A percentile compares a stretch with the other conserved stretches of the same genome.
phyloP scores from a whole-genome alignment of 1,284 basidiomycete species.

The Moesziomyces globuligerus region DNA sequence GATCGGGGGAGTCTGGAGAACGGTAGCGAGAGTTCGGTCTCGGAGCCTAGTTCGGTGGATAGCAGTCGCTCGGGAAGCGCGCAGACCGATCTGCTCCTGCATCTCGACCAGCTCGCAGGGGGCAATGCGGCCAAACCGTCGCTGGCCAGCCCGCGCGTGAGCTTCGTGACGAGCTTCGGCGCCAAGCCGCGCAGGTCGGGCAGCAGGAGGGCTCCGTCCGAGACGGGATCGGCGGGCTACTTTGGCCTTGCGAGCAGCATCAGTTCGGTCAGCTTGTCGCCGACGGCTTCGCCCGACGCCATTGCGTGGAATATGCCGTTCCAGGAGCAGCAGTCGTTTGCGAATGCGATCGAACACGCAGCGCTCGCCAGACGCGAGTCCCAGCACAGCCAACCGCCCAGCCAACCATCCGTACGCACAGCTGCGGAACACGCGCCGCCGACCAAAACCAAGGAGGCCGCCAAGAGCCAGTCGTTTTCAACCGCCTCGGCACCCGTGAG shows the following conservation, averaged over 20 bases:
- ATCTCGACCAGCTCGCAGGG: conserved; percentile 20
- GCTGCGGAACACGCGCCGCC: conserved; percentile 4
- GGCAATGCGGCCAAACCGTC: conserved; percentile 9
- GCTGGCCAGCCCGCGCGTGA: conserved; percentile 14
- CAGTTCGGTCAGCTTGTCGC: conserved; percentile 35
- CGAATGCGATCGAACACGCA: conserved; percentile 22
- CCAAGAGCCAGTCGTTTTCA: conserved; percentile 36
- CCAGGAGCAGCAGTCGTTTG: conserved; percentile 28
- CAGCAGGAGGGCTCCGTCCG: conserved; percentile 21
- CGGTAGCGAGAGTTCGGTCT: conserved; percentile 23
- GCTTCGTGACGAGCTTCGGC: conserved; percentile 38
- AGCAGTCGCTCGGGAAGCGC: conserved; percentile 20
- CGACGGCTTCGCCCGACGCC: conserved; percentile 11
- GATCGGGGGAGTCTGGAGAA: conserved; percentile 11
- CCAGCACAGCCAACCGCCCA: conserved; percentile 25
- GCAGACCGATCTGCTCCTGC: conserved; percentile 16
- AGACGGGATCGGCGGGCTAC: conserved; percentile 16
- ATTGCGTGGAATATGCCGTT: conserved; percentile 33
- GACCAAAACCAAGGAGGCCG: neutral
- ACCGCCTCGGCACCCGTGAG: conserved; percentile 6
- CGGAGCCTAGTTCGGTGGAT: conserved; percentile 27
- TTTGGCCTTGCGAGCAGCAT: conserved; percentile 21
- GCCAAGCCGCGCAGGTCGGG: conserved; percentile 24
- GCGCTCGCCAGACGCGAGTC: conserved; percentile 10
- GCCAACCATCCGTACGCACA: no score